Evolutionary conservation across 2,329 filamentous ascomycete genomes (phyloP).

Genomic region (Amauroascus niger): DNA sequence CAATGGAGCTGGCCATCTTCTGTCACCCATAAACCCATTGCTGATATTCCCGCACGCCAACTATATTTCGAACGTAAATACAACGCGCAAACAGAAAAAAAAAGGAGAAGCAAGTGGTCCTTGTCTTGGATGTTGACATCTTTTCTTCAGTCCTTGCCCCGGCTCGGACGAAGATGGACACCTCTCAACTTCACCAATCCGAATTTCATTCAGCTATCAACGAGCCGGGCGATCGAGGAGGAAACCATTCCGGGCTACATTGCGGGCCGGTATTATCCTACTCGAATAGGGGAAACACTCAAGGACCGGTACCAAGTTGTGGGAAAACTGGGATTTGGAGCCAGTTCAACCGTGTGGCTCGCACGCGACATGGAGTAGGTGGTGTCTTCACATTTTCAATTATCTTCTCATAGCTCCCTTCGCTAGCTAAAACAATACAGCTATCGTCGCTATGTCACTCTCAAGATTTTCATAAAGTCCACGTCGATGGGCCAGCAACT

Average conservation of each 20-base stretch:
- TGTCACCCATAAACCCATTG: too few relatives aligned
- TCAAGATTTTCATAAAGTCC: constrained; percentile 26
- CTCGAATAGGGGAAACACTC: constrained; percentile 26
- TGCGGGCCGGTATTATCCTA: constrained; percentile 25
- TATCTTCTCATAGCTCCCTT: too few relatives aligned
- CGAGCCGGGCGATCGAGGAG: constrained; percentile 24
- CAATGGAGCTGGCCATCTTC: too few relatives aligned
- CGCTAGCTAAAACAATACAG: too few relatives aligned
- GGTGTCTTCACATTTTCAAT: too few relatives aligned
- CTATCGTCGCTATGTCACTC: constrained; percentile 23
- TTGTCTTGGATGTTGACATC: background rate
- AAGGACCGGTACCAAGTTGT: constrained; percentile 23
- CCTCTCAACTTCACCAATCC: constrained; percentile 28
- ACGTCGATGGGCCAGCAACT: constrained; percentile 23
- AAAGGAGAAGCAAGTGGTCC: too few relatives aligned
- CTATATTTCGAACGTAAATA: too few relatives aligned
- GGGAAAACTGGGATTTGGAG: constrained; percentile 26
- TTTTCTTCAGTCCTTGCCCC: constrained; percentile 21
- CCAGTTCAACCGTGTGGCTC: constrained; percentile 26
- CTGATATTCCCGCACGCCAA: too few relatives aligned
- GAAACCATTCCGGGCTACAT: constrained; percentile 24
- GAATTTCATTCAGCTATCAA: constrained; percentile 16
- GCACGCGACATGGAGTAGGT: constrained; percentile 17
- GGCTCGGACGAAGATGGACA: constrained; percentile 23
- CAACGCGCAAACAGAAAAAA: too few relatives aligned